Conservation (phyloP, 2,329 filamentous ascomycete genomes). For the Beauveria caledonica region DNA sequence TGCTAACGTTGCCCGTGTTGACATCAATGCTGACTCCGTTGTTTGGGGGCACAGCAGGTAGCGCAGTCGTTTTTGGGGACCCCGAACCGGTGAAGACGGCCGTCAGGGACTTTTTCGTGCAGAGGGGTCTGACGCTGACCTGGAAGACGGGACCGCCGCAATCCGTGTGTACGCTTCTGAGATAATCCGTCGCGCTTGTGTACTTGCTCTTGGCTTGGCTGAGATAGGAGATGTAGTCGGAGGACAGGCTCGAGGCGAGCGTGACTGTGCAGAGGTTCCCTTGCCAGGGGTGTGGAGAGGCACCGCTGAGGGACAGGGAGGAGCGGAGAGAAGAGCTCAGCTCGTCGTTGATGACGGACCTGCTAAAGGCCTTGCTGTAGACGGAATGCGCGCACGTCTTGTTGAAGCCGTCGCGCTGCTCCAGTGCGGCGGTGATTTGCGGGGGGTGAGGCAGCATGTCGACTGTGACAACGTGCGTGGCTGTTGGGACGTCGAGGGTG, state of each 20-base stretch:
- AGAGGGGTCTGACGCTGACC: not conserved
- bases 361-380: not conserved
- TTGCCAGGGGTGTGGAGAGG: not conserved
- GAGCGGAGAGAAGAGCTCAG: not conserved
- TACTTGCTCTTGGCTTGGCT: not conserved
- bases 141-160: conserved; percentile 2
- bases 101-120: not conserved
- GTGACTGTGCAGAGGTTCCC: conserved; percentile 9
- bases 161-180: not conserved
- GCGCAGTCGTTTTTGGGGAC: not conserved
- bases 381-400: conserved; percentile 3
- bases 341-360: not conserved
- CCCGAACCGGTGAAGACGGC: conserved; percentile 1
- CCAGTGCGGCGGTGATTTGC: not conserved
- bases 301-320: not conserved
- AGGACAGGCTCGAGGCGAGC: not conserved
- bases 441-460: not conserved
- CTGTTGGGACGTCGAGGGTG: not conserved
- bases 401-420: not conserved
- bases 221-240: conserved; percentile 1
- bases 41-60: not conserved
- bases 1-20: not conserved
- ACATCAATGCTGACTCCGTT: conserved; percentile 1
- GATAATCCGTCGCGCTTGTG: conserved; percentile 1
- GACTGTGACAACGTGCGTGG: not conserved